Evolutionary conservation across 331 rosid genomes (phyloP).

Genomic region (Pyrus hybrid): DNA sequence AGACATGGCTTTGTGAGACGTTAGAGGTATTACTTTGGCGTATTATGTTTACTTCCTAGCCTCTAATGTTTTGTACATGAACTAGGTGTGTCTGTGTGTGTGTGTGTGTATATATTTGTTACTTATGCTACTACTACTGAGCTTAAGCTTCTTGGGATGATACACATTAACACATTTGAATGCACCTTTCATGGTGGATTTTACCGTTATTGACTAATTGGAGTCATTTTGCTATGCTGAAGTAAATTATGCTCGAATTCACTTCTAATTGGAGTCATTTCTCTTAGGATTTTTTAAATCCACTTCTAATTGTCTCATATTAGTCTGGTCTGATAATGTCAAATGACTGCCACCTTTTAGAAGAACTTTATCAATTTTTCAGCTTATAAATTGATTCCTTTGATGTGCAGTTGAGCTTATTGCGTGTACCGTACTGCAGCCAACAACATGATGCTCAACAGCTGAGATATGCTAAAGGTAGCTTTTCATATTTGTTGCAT

Average conservation of each 20-base stretch:
- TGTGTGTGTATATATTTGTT: not conserved
- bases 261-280: not conserved
- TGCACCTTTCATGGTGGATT: not conserved
- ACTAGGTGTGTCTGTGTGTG: not conserved
- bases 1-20: not conserved
- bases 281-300: not conserved
- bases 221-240: not conserved
- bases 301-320: not conserved
- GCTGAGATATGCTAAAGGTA: constrained; percentile 51
- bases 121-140: not conserved
- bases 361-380: not conserved
- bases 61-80: not conserved
- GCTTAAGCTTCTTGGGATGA: not conserved
- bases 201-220: not conserved
- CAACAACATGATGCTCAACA: constrained; percentile 35
- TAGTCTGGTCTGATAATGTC: not conserved
- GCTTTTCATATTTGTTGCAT: constrained; percentile 19
- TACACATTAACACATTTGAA: not conserved
- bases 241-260: not conserved
- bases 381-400: constrained; percentile 11
- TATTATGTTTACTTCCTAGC: not conserved
- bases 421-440: constrained; percentile 39
- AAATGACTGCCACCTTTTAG: not conserved
- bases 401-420: constrained; percentile 51
- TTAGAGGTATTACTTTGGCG: not conserved